phyloP scores from a whole-genome alignment of 768 basidiomycete species.

The Trametes elegans region DNA sequence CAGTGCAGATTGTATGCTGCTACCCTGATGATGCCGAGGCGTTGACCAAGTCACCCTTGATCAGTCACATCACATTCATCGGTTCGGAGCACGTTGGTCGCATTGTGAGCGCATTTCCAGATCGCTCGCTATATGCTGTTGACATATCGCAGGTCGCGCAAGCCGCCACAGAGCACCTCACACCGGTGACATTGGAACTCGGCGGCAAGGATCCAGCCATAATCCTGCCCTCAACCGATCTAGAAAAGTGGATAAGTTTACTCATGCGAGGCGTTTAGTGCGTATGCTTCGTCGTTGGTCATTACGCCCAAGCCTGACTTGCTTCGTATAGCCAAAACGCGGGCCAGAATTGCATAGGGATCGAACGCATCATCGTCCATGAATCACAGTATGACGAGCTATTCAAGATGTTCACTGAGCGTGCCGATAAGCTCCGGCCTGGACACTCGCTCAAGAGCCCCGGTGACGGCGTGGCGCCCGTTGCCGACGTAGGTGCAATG shows the following conservation, averaged over 20 bases:
- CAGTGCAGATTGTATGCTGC: conserved; percentile 70
- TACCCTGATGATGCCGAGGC: conserved; percentile 84
- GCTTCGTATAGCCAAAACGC: conserved; percentile 67
- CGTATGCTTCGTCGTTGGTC: conserved; percentile 33
- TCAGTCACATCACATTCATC: conserved; percentile 96
- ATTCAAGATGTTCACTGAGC: conserved; percentile 59
- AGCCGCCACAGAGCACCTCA: conserved; percentile 83
- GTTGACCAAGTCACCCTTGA: conserved; percentile 71
- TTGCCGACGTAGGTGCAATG: conserved; percentile 87
- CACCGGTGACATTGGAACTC: conserved; percentile 90
- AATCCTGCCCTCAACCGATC: conserved; percentile 81
- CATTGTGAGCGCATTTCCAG: too few species aligned
- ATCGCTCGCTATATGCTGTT: too few species aligned
- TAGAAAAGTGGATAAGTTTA: conserved; percentile 73
- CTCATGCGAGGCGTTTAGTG: conserved; percentile 94
- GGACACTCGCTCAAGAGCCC: conserved; percentile 71
- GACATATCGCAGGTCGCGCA: conserved; percentile 57
- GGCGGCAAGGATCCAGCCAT: conserved; percentile 95
- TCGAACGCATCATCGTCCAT: conserved; percentile 91
- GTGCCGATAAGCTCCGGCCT: conserved; percentile 66
- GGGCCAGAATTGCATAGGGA: conserved; percentile 97
- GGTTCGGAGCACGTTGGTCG: conserved; percentile 79
- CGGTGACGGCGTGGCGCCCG: conserved; percentile 65
- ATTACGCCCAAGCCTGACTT: not conserved
- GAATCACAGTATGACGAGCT: conserved; percentile 73